Conservation (phyloP, 2,329 filamentous ascomycete species). For the Calonectria ilicicola region DNA sequence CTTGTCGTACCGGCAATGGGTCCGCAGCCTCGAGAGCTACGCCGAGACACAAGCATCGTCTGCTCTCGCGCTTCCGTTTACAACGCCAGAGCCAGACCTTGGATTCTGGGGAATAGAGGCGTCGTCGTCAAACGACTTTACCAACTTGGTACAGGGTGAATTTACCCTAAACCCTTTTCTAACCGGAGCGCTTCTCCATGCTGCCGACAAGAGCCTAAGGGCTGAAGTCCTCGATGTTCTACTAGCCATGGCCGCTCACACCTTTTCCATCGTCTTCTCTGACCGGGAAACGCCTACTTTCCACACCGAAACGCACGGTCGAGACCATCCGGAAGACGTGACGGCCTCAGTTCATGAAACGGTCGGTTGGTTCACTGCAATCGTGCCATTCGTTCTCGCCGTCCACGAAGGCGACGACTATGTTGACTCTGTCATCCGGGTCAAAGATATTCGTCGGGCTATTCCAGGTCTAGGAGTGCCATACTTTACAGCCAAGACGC, state of each 20-base stretch:
- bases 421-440: background rate
- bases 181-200: background rate
- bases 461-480: background rate
- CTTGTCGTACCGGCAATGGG: slow-evolving; percentile 15
- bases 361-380: background rate
- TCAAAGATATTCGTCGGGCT: background rate
- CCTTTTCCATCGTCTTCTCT: slow-evolving; percentile 33
- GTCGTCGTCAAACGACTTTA: background rate
- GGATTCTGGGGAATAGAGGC: background rate
- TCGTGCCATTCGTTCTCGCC: background rate
- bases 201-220: background rate
- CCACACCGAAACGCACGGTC: slow-evolving; percentile 51
- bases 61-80: background rate
- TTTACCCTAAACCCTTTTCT: background rate
- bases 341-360: background rate
- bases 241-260: slow-evolving; percentile 35
- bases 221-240: slow-evolving; percentile 22
- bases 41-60: background rate
- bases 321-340: slow-evolving; percentile 37
- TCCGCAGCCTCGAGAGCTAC: slow-evolving; percentile 50
- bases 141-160: background rate
- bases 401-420: background rate
- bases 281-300: slow-evolving; percentile 44
- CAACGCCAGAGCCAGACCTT: background rate
- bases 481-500: background rate